These are phyloP conservation scores for Musa itinerans DNA, from an alignment of 176 grass and related monocot species.

Conservation along the genomic window DNA sequence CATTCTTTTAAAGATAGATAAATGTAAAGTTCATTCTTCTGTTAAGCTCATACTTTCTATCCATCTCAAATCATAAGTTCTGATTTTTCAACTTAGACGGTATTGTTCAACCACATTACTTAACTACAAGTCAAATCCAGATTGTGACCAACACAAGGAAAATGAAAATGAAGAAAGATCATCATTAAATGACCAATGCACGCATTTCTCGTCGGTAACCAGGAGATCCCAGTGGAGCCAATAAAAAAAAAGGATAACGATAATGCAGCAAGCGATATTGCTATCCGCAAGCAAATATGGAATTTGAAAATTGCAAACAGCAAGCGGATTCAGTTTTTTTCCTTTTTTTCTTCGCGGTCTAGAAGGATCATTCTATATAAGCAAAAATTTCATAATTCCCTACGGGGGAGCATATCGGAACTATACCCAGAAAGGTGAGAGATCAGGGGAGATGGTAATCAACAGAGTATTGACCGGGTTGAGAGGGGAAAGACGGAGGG, in stretches of 20 bases:
- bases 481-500: neutral
- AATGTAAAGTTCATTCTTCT: neutral
- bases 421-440: neutral
- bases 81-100: neutral
- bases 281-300: neutral
- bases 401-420: no score
- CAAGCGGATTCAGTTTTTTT: neutral
- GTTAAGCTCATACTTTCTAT: no score
- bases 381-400: neutral
- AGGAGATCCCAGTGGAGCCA: no score
- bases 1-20: neutral
- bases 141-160: neutral
- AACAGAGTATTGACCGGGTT: neutral
- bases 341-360: neutral
- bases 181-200: neutral
- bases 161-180: neutral
- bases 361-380: neutral
- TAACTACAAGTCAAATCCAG: neutral
- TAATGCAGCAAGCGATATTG: neutral
- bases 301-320: neutral
- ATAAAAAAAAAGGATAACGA: neutral
- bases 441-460: neutral
- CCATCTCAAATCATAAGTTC: neutral
- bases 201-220: no score
- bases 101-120: neutral